Evolutionary conservation across 345 rosid genomes (phyloP).

Genomic region (Noccaea bulbosa): DNA sequence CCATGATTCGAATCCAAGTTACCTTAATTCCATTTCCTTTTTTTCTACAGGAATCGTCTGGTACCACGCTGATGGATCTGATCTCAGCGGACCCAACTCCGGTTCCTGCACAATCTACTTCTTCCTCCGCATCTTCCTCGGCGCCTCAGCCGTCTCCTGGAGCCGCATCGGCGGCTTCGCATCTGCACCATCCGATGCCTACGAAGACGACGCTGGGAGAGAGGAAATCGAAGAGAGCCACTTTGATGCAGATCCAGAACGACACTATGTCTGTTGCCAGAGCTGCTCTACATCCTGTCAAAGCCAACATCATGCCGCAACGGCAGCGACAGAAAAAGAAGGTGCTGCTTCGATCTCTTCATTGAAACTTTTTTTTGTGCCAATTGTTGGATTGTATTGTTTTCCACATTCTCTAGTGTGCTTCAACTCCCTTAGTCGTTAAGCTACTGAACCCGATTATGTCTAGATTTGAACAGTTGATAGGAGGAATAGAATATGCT

Average conservation of each 20-base stretch:
- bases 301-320: conserved; percentile 72
- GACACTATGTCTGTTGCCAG: conserved; percentile 93
- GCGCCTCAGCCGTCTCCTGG: conserved; percentile 38
- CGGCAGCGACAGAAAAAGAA: conserved; percentile 71
- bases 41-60: conserved; percentile 69
- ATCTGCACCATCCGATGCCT: conserved; percentile 47
- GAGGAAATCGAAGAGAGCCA: conserved; percentile 77
- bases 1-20: conserved; percentile 20
- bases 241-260: conserved; percentile 88
- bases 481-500: conserved; percentile 16
- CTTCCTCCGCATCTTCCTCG: conserved; percentile 48
- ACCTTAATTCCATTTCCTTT: conserved; percentile 9
- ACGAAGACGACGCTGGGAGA: conserved; percentile 70
- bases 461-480: background rate
- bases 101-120: conserved; percentile 49
- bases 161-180: conserved; percentile 32
- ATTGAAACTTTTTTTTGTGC: conserved; percentile 1
- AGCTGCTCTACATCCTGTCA: conserved; percentile 76
- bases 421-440: conserved; percentile 9
- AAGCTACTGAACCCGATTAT: background rate
- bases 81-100: conserved; percentile 86
- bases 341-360: conserved; percentile 39
- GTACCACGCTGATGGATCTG: conserved; percentile 97
- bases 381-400: conserved; percentile 1
- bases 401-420: background rate